Evolutionary conservation across 1,139 yeast species (phyloP), one percentile per base, ranked within the genome.

Genomic region (Candida gigantensis): DNA sequence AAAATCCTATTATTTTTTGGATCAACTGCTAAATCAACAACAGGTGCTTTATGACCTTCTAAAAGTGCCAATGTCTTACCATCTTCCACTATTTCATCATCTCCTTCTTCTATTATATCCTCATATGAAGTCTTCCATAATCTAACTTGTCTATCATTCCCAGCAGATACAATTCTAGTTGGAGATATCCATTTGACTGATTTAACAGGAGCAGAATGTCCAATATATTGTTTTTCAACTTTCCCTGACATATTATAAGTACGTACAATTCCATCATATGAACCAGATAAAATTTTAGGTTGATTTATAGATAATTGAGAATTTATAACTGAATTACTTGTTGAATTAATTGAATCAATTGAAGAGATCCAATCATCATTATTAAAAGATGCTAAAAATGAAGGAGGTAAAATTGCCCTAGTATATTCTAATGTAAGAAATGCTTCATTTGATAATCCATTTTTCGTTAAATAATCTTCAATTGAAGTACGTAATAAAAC

Each of bases 301-400:
- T 58, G 56, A 3, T 46, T 28, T 19, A 60, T 43, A 6, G 48
- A 20, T 37, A 62, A 47, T 35, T 65, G 62, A 12, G 74, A 65
- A 11, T 58, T 42, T 4, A 57, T 47, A 6, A 55, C 65, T 10
- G 60, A 51, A 17, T 39, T 35, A 15, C 64, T 55, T 40, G 49
- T 48, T 6, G 65, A 53, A 49, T 68, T 65, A 43, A 67, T 61
- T 23, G 81, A 62, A 53, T 80, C 79, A 30, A 90, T 74, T 1
- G 95, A 76, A 7, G 96, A 85, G 23, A 94, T 80, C 99, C 99
- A 92, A 62, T 92, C 99, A 47, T 90, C 96, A 55, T 90, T 90
- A 52, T 83, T 79, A 62, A 83, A 92, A 33, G 96, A 83, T 8
- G 95, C 89, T 46, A 89, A 70, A 55, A 80, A 90, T 27, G 92